Conservation (phyloP, 1,284 basidiomycete species). For the Hortiboletus rubellus region DNA sequence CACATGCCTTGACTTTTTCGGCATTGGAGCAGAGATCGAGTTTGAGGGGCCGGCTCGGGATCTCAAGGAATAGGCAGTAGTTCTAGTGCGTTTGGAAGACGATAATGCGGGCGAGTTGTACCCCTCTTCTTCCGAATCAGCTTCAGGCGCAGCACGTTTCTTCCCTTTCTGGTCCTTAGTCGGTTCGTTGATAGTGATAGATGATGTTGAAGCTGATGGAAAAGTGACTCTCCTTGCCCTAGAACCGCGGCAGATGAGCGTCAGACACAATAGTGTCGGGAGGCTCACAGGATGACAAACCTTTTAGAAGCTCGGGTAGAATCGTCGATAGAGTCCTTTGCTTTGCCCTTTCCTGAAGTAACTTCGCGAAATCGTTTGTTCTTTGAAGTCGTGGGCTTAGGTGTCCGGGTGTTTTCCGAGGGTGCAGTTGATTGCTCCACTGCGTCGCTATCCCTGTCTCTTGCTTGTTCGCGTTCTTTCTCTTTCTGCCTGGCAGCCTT, state of each 20-base stretch:
- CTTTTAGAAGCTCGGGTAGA: constrained; percentile 54
- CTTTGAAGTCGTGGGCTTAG: constrained; percentile 44
- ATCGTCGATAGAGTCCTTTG: constrained; percentile 57
- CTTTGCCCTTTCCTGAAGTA: constrained; percentile 58
- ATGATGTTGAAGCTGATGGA: constrained; percentile 42
- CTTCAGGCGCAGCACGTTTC: constrained; percentile 78
- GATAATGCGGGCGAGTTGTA: constrained; percentile 42
- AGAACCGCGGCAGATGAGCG: constrained; percentile 24
- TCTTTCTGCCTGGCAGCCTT: constrained; percentile 72
- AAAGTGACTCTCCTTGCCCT: constrained; percentile 61
- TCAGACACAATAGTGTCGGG: constrained; percentile 20
- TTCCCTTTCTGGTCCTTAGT: constrained; percentile 74
- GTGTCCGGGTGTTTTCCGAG: constrained; percentile 43
- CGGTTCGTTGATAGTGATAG: constrained; percentile 75
- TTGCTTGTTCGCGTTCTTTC: constrained; percentile 46
- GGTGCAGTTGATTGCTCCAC: constrained; percentile 42
- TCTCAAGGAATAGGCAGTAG: constrained; percentile 63
- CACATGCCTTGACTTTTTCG: constrained; percentile 66
- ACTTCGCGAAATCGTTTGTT: constrained; percentile 57
- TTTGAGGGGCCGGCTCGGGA: constrained; percentile 49
- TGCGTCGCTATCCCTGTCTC: constrained; percentile 41
- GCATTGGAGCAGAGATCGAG: constrained; percentile 57
- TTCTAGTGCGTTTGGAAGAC: constrained; percentile 58
- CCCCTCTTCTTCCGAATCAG: constrained; percentile 58
- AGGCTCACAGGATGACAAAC: constrained; percentile 45